Conservation (phyloP, 208 protist species). For the Vickermania ingenoplastis region DNA sequence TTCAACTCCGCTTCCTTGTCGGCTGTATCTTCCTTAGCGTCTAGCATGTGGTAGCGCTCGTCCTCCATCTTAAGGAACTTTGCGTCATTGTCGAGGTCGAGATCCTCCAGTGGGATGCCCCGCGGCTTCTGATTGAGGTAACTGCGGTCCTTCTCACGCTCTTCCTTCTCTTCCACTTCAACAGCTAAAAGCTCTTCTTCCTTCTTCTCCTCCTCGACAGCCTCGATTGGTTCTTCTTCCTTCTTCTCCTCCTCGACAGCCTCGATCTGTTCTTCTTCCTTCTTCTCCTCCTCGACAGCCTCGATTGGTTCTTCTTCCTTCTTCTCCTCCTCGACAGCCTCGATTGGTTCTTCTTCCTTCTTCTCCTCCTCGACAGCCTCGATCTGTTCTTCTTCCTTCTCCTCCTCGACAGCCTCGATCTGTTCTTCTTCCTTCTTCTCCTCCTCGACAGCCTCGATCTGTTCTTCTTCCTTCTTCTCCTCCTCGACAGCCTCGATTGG, state of each 20-base stretch:
- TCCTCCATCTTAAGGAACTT: slow-evolving; percentile 44
- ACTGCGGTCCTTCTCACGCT: slow-evolving; percentile 34
- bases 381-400: not conserved
- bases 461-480: slow-evolving; percentile 13
- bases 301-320: not conserved
- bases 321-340: slow-evolving; percentile 13
- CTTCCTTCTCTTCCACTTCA: slow-evolving; percentile 30
- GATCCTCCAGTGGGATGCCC: slow-evolving; percentile 44
- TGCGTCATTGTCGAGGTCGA: slow-evolving; percentile 54
- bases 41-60: slow-evolving; percentile 39
- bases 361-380: not conserved
- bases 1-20: slow-evolving; percentile 51
- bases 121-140: slow-evolving; percentile 67
- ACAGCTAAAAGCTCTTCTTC: not conserved
- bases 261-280: not conserved
- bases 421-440: not conserved
- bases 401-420: not conserved
- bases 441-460: slow-evolving; percentile 10
- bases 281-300: not conserved
- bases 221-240: slow-evolving; percentile 35
- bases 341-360: slow-evolving; percentile 19
- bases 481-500: slow-evolving; percentile 21
- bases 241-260: slow-evolving; percentile 25
- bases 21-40: slow-evolving; percentile 22
- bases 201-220: not conserved